Conservation (phyloP, 148 eudicot genomes). For the Agrostemma githago region DNA sequence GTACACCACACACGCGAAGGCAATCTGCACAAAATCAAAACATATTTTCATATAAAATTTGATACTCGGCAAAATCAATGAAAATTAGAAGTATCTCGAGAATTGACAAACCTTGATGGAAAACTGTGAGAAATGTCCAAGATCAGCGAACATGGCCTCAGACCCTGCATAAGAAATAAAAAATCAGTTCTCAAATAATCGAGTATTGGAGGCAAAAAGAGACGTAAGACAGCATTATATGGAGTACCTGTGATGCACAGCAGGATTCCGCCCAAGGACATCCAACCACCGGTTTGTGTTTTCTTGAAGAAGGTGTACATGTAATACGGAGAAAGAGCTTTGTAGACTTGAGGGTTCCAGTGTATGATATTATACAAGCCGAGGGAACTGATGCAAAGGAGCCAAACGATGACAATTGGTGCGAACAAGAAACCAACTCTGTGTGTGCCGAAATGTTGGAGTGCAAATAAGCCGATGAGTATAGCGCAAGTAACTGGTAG, state of each 20-base stretch:
- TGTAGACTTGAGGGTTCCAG: conserved; percentile 83
- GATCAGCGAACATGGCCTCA: conserved; percentile 99
- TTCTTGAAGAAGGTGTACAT: conserved; percentile 94
- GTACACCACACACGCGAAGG: conserved; percentile 76
- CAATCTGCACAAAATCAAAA: conserved; percentile 45
- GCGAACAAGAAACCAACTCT: conserved; percentile 88
- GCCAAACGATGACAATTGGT: conserved; percentile 83
- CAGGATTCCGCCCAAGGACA: conserved; percentile 95
- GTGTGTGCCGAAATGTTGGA: conserved; percentile 93
- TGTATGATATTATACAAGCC: conserved; percentile 78
- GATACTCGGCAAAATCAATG: neutral
- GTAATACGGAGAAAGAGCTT: conserved; percentile 91
- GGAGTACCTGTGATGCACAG: conserved; percentile 80
- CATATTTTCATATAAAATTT: neutral
- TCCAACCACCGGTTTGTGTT: conserved; percentile 86
- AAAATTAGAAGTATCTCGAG: neutral
- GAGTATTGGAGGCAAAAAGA: neutral
- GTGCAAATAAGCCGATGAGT: conserved; percentile 68
- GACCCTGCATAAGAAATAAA: conserved; percentile 51
- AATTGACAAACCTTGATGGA: conserved; percentile 69
- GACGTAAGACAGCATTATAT: conserved; percentile 1
- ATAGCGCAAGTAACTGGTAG: conserved; percentile 78
- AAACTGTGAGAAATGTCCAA: conserved; percentile 92
- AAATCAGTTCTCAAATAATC: neutral
- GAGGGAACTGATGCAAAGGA: conserved; percentile 79